Base-by-base conservation (phyloP, 2,329 filamentous ascomycete species). In the Alternaria sp. region DNA sequence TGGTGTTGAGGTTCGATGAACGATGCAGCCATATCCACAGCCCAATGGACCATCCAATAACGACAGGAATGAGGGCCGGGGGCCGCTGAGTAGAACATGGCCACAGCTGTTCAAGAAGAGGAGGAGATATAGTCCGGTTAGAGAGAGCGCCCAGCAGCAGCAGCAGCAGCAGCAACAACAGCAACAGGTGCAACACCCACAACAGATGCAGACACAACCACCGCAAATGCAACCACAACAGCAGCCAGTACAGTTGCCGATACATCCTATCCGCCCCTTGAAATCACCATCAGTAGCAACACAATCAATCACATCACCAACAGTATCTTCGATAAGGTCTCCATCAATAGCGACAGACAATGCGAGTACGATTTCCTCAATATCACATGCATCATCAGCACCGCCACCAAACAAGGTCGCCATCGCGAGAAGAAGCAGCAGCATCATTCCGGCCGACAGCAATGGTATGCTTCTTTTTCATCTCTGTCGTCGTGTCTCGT, bases 71-170 rank as follows among this genome's bases (percentile, higher is more conserved):
- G 63, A 66, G 20, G 48, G 58, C 18, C 67, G 70, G 32, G 71
- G 71, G 1, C 71, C 71, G 22, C 54, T 74, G 34, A 73, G 70
- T 52, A 68, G 70, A 57, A 71, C 70, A 52, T 74, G 71, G 71
- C 70, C 70, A 16, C 70, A 74, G 22, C 26, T 74, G 11, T 73
- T 74, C 63, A 74, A 74, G 36, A 74, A 74, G 66, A 70, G 71
- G 41, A 68, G 71, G 49, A 66, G 71, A 68, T 70, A 72, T 59
- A 74, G 71, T 60, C 71, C 71, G 7, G 67, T 70, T 18, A 57
- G 70, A 48, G 71, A 74, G 51, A 71, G 68, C 52, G 70, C 63
- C 7, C 68, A 69, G 12, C 61, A 68, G 48, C 67, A 68, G 18
- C 61, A 62, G 14, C 64, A 32, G n/a, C 57, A 57, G 7, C 43